phyloP scores from a whole-genome alignment of 495 filamentous ascomycete genomes.

The Trichoderma reesei region DNA sequence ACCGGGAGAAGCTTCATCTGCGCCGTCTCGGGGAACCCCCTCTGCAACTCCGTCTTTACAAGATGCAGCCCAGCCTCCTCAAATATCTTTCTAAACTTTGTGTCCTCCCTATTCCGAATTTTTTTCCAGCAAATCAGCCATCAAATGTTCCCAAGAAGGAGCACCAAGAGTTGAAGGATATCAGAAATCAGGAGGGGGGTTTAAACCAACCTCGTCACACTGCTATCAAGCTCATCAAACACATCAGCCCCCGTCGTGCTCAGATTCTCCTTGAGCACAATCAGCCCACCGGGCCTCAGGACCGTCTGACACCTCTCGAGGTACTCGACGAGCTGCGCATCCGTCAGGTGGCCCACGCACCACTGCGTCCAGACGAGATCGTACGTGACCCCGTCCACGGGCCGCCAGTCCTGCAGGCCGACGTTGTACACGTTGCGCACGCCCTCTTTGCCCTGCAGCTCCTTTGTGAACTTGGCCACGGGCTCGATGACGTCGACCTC shows the following conservation, averaged over 20 bases:
- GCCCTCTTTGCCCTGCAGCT: constrained; percentile 29
- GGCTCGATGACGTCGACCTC: constrained; percentile 47
- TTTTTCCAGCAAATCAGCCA: not conserved
- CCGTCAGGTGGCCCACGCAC: constrained; percentile 89
- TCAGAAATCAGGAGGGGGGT: not conserved
- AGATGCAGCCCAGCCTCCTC: constrained; percentile 56
- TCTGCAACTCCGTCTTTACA: constrained; percentile 64
- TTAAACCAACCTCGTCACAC: constrained; percentile 54
- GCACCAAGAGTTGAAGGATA: too few relatives aligned
- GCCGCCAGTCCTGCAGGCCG: constrained; percentile 68
- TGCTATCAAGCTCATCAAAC: constrained; percentile 70
- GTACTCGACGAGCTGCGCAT: constrained; percentile 60
- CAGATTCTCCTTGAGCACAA: constrained; percentile 86
- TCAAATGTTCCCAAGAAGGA: too few relatives aligned
- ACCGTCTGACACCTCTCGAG: constrained; percentile 49
- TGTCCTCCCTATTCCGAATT: constrained; percentile 43
- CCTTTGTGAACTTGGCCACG: constrained; percentile 46
- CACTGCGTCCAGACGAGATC: constrained; percentile 71
- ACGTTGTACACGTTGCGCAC: constrained; percentile 60
- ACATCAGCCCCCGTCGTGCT: constrained; percentile 54
- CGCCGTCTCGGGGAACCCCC: constrained; percentile 48
- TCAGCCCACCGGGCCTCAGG: constrained; percentile 40
- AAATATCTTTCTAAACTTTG: constrained; percentile 61
- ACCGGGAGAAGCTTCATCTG: constrained; percentile 48
- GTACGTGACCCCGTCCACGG: constrained; percentile 42